A percentile compares a stretch with the other conserved stretches of the same genome.
These are phyloP conservation scores for Endothia cerciana DNA, from an alignment of 2,329 filamentous ascomycete genomes.

Conservation along the genomic window DNA sequence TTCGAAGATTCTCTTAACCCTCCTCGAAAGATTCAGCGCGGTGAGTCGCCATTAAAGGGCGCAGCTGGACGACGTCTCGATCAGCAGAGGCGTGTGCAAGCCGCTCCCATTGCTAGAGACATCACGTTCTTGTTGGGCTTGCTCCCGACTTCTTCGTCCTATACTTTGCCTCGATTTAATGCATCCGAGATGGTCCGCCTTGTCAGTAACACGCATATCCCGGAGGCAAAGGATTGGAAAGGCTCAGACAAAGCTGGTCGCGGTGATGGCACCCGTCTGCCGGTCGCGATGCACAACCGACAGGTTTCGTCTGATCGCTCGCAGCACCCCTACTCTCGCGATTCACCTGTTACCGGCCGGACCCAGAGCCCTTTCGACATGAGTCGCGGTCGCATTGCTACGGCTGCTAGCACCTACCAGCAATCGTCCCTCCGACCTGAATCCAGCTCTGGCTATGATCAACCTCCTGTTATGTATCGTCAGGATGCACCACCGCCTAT, in stretches of 20 bases:
- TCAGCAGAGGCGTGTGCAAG: slow-evolving; percentile 69
- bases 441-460: slow-evolving; percentile 46
- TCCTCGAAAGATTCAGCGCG: slow-evolving; percentile 84
- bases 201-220: slow-evolving; percentile 69
- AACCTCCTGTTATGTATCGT: slow-evolving; percentile 37
- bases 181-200: slow-evolving; percentile 73
- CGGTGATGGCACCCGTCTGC: slow-evolving; percentile 35
- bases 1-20: slow-evolving; percentile 69
- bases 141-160: slow-evolving; percentile 73
- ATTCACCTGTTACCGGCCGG: slow-evolving; percentile 37
- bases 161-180: slow-evolving; percentile 72
- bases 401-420: slow-evolving; percentile 50
- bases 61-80: slow-evolving; percentile 84
- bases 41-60: slow-evolving; percentile 91
- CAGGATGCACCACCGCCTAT: slow-evolving; percentile 24
- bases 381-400: slow-evolving; percentile 41
- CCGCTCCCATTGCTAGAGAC: slow-evolving; percentile 72
- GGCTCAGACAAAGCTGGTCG: slow-evolving; percentile 38
- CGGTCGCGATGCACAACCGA: slow-evolving; percentile 31
- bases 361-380: slow-evolving; percentile 53
- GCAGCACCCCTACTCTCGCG: slow-evolving; percentile 33
- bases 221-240: slow-evolving; percentile 62
- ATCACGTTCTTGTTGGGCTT: slow-evolving; percentile 70
- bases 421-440: slow-evolving; percentile 57
- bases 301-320: slow-evolving; percentile 32